Base-by-base conservation (phyloP, 345 rosid species). In the Rhizophora mangle region DNA sequence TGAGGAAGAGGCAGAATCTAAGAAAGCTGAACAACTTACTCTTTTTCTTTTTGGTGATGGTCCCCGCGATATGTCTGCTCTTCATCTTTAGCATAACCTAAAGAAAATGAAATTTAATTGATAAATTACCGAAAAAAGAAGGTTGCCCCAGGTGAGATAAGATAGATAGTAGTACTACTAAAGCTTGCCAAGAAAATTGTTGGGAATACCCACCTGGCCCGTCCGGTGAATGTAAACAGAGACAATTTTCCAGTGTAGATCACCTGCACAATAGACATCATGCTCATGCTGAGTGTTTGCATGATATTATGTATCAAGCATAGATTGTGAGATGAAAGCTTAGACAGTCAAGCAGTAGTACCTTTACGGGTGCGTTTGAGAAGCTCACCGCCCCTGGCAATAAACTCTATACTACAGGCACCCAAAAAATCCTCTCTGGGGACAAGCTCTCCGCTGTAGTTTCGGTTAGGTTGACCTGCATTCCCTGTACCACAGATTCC, bases 281-380 rank as follows among this genome's bases (percentile, higher is more conserved):
- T 43, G 49, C 16, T 43, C 49, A 43, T 43, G 49, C 18, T 43
- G 5, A 43, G 49, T 11, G 16, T 43, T 15, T 43, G 49, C 18
- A 43, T 13, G 34, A 9, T 60, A 9, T 26, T 6, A 22, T 29
- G 13, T 46, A 19, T 3, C 24, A 68, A 21, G 26, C 1, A n/a
- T 27, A 53, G 43, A 26, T 29, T 6, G 62, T 0, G 21, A 13
- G 15, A 43, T 13, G 49, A 19, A 43, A 43, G 49, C 20, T 2
- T 11, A 34, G 58, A 37, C 19, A 34, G 4, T 43, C 15, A 19
- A 58, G n/a, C 13, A 16, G 24, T 8, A 11, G 9, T 49, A 85
- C 98, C 96, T 83, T 89, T 83, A 56, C 98, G 93, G 62, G 98
- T 91, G 73, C 97, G 82, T 80, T 94, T 94, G 65, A 91, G 97